Evolutionary conservation across 2,329 filamentous ascomycete genomes (phyloP), one percentile per base, ranked within the genome.

Genomic region (Claviceps humidiphila): DNA sequence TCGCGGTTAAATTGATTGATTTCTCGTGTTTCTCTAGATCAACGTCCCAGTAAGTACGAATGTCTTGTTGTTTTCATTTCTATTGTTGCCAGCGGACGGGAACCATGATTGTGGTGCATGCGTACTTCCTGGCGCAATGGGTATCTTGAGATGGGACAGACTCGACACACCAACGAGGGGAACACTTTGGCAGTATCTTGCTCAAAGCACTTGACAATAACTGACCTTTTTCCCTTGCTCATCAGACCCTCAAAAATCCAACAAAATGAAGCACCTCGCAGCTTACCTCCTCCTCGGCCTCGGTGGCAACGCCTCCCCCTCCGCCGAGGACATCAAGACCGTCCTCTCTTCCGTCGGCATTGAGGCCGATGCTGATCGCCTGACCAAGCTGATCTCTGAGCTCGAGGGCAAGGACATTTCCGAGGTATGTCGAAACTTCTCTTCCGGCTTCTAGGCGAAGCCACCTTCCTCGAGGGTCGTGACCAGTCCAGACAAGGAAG

Each of bases 1-100:
- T 73, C 72, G 87, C 89, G 91, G 91, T 96, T 95, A 95, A 97
- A 95, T 85, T 83, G 91, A 97, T 97, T 97, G 91, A 89, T 76
- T 78, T 85, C 86, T 90, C 87, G 78, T 85, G 86, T 90, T 89
- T 82, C 72, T 63, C 60, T 59, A 60, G 59, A 61, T 57, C 57
- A 17, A 6, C 56, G 57, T 58, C 52, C 58, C 56, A 52, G 68
- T 71, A 59, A 72, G 72, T 71, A 40, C 51, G 9, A 40, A 50
- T 5, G 13, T 4, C 46, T 17, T 8, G 26, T 16, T 14, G 7
- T 26, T 9, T 26, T 16, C 16, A 24, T 44, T 8, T 5, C 1
- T 26, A 6, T 26, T 8, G 11, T 20, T 6, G 41, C 20, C 42
- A 1, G 7, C 11, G 22, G 16, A 40, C 5, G 7, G 14, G 7